Evolutionary conservation across 2,329 filamentous ascomycete genomes (phyloP), one percentile per base, ranked within the genome.

Genomic region (Cytospora mali): DNA sequence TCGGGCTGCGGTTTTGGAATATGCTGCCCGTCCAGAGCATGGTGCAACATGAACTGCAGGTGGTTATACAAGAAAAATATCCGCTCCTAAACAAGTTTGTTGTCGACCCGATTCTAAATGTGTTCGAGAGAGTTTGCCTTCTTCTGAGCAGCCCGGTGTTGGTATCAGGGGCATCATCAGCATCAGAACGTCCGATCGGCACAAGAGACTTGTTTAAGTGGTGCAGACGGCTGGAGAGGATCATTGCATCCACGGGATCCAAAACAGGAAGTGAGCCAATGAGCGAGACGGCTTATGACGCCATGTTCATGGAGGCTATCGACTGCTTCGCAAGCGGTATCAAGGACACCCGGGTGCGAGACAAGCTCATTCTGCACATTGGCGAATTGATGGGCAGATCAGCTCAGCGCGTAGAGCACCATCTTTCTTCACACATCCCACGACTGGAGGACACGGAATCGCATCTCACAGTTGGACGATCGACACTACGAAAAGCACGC

Each of bases 321-420:
- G 95, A 99, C 75, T 96, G 93, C 72, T 98, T 99, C 74, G 88
- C 92, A 49, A 91, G 91, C 59, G 92, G 90, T 71, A 80, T 95
- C 52, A 88, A 90, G 11, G 89, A 89, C 62, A 81, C 82, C 31
- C 80, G 84, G 14, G 78, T 87, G 31, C 86, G 87, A 55, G 77
- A 79, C 53, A 76, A 80, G 5, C 78, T 96, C 33, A 85, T 90
- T 50, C 80, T 82, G 54, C 84, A 84, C 51, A 92, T 98, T 65
- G 93, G 93, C 0, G 88, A 96, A 75, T 89, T 93, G 69, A 89
- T 99, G 77, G 91, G 93, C 62, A 87, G 98, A 62, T 89, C 95
- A 35, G 88, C 90, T 59, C 91, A 96, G 72, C 84, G 92, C 64
- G 88, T 90, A 55, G 86, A 93, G 64, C 90, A 95, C 72, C 90